Base-by-base conservation (phyloP, 2,329 filamentous ascomycete genomes). In the Aspergillus felis region DNA sequence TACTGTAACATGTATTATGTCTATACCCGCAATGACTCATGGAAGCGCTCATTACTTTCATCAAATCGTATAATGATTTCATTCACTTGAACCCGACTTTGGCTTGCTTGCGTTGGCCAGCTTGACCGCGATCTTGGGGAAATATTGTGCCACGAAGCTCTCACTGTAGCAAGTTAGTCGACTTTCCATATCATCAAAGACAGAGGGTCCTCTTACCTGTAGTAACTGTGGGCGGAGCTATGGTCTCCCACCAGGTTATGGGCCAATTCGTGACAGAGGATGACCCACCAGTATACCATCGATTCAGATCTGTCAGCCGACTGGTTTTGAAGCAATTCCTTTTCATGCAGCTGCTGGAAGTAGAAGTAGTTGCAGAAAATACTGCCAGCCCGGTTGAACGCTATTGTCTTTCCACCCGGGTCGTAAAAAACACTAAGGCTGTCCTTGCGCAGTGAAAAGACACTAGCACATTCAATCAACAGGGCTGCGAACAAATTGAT, bases 311-410 rank as follows among this genome's bases (percentile, higher is more conserved):
- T 85, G 17, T 78, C 83, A 50, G 69, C 71, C 51, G 57, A 76
- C 51, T 62, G 64, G 59, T 64, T 70, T 24, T 68, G 63, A 22
- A 73, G 69, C 50, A 85, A 72, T 61, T 79, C 74, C 14, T 76
- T 68, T 48, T 84, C 79, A 68, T 97, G 93, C 32, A 97, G 76
- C 68, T 93, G 87, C 59, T 88, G 76, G 72, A 92, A 97, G 79
- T 91, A 96, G 20, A 90, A 83, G 62, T 96, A 83, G 70, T 99
- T 99, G 80, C 92, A 97, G 78, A 97, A 99, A 29, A 99, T 84
- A 66, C 88, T 91, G 41, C 93, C 92, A 42, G 82, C 85, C 8
- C 84, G 84, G 71, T 99, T 99, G 81, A 99, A 99, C 0, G 93
- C 94, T 61, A 99, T 96, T 0, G 91, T 92, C 56, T 84, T 85